phyloP scores from a whole-genome alignment of 306 rosid genomes.

The Trichosanthes truncata region DNA sequence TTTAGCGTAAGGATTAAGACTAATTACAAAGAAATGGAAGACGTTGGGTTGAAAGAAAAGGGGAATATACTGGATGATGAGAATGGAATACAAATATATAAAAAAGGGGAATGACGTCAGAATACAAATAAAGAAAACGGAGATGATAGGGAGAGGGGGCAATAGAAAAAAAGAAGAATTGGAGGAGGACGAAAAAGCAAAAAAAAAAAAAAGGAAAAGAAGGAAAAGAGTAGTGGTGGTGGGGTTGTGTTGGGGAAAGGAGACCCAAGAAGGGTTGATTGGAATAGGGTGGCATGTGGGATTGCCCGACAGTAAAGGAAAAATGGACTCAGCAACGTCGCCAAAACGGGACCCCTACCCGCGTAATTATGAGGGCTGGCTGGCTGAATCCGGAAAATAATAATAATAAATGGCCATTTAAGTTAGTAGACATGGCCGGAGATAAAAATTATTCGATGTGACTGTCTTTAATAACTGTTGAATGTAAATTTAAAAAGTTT shows the following conservation, averaged over 20 bases:
- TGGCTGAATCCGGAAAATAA: not conserved
- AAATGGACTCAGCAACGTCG: not conserved
- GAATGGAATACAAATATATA: not conserved
- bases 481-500: no score
- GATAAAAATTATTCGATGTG: no score
- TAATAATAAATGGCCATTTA: no score
- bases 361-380: not conserved
- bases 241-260: not conserved
- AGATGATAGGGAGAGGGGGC: not conserved
- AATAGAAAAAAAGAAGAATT: not conserved
- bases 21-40: not conserved
- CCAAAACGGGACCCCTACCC: conserved; percentile 10
- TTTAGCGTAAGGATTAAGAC: not conserved
- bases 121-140: not conserved
- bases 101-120: not conserved
- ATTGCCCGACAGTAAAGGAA: conserved; percentile 10
- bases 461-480: no score
- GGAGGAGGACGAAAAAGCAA: not conserved
- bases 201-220: not conserved
- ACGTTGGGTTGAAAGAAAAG: not conserved
- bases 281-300: not conserved
- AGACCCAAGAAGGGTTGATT: conserved; percentile 1
- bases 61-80: not conserved
- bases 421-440: no score
- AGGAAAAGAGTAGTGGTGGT: not conserved